Base-by-base conservation (phyloP, 306 rosid species). In the Bauhinia variegata region DNA sequence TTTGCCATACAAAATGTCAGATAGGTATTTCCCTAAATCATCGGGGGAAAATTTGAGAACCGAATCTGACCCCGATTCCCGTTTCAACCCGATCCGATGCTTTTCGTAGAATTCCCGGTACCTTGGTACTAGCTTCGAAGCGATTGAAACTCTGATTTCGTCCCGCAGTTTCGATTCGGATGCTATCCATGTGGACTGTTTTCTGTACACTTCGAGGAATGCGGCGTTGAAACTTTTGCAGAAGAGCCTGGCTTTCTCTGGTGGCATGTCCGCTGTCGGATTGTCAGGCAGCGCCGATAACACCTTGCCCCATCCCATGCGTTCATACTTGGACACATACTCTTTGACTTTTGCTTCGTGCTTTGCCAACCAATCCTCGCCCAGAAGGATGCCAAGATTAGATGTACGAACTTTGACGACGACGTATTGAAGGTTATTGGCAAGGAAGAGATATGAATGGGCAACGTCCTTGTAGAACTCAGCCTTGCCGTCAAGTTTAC, bases 351-450 rank as follows among this genome's bases (percentile, higher is more conserved):
- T 93, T 7, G 60, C 4, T 8, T 89, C 96, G 48, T 88, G 87
- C 32, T 78, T 83, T 4, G 42, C 13, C 15, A 89, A 64, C 98
- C 97, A 89, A 3, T 81, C 68, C 0, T 86, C 95, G 0, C 95
- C 90, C 3, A 93, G 74, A 4, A 83, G 60, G 52, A 80, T 54
- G 44, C 76, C 59, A 30, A 93, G 79, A 50, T 78, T 93, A 7
- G 98, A 84, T 16, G 30, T 54, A 0, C 83, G 81, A 3, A 78
- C 90, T 48, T 93, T 93, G 6, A 10, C 76, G 59, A 93, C 88
- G 54, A 90, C 83, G 83, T 93, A 93, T 30, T 90, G 88, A 44
- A 93, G 88, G 65, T 93, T 93, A 75, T 93, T 93, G n/a, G 98
- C 97, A 1, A 93, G 82, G 73, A 93, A 93, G 37, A 93, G 65